Base-by-base conservation (phyloP, 2,329 filamentous ascomycete genomes). In the Didymella pomorum region DNA sequence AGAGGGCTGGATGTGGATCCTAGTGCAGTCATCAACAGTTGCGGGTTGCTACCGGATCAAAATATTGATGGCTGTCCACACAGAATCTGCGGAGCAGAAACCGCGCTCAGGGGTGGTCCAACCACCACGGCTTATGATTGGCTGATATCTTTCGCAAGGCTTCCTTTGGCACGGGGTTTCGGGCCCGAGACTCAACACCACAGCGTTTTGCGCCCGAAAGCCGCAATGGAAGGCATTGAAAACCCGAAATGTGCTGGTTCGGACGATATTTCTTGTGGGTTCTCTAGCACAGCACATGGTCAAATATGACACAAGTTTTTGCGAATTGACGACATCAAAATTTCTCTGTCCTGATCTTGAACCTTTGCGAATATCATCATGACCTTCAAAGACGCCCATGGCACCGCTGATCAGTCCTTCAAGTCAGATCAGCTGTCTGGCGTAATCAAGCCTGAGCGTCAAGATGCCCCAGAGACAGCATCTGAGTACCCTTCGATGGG, bases 151-250 rank as follows among this genome's bases (percentile, higher is more conserved):
- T 4, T 11, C 33, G 9, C 33, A 20, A 29, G 43, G 18, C n/a
- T 29, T 21, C 43, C 26, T 14, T 21, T 35, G 18, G 12, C 26
- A 23, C 26, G 14, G 3, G 8, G n/a, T 8, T 35, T 43, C 37
- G 35, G 52, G 45, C 37, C 52, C 52, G 45, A 55, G 20, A 48
- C 26, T 21, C 26, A 23, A 48, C 45, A 49, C 20, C 43, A 47
- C 28, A 44, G 4, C 33, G n/a, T 35, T 28, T 48, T 35, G 44
- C 45, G 37, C 45, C 52, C 45, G 28, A 49, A 28, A 33, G 12
- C 4, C 12, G 8, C 23, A 3, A 12, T 26, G 7, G 20, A 48
- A 26, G 44, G 9, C 21, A 4, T n/a, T 26, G 37, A 49, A 45
- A 16, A 55, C 3, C 37, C 37, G 52, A 43, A 43, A 12, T 5